phyloP scores from a whole-genome alignment of 805 yeast genomes.

The Metschnikowia reukaufii region DNA sequence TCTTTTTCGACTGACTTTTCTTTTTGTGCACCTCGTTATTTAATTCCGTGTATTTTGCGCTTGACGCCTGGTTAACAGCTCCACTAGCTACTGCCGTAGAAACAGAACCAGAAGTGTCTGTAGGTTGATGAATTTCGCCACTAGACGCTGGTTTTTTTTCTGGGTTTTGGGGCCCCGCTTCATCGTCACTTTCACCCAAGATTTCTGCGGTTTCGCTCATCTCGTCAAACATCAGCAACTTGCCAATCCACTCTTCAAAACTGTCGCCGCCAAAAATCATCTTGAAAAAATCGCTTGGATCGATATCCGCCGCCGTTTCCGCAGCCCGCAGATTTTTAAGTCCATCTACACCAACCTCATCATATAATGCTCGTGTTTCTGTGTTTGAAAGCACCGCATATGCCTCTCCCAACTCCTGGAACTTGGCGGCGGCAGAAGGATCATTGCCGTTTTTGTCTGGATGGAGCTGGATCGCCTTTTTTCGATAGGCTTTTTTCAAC shows the following conservation, averaged over 20 bases:
- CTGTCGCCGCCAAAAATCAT: constrained; percentile 84
- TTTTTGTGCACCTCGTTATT: constrained; percentile 26
- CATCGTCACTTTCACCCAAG: constrained; percentile 36
- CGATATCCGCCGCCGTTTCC: constrained; percentile 66
- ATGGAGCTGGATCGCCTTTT: constrained; percentile 21
- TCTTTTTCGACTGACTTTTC: constrained; percentile 28
- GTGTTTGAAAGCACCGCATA: constrained; percentile 80
- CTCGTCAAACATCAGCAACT: constrained; percentile 74
- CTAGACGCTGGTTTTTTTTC: not conserved
- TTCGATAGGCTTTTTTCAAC: constrained; percentile 81
- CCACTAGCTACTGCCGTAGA: too few relatives aligned
- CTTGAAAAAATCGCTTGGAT: constrained; percentile 82
- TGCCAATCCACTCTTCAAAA: constrained; percentile 83
- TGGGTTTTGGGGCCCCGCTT: constrained; percentile 22
- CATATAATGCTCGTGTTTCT: constrained; percentile 69
- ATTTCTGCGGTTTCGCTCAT: constrained; percentile 62
- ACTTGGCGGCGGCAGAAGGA: constrained; percentile 81
- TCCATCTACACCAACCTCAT: constrained; percentile 66
- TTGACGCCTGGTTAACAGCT: not conserved
- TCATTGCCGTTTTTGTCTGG: constrained; percentile 98
- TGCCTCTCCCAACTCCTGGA: constrained; percentile 69
- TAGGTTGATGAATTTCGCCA: constrained; percentile 3
- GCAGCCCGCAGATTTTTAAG: constrained; percentile 68
- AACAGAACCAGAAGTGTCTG: too few relatives aligned
- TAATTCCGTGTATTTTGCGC: constrained; percentile 14